A percentile compares a stretch with the other conserved stretches of the same genome.
phyloP scores from a whole-genome alignment of 768 basidiomycete genomes.

The Suillus tomentosus region DNA sequence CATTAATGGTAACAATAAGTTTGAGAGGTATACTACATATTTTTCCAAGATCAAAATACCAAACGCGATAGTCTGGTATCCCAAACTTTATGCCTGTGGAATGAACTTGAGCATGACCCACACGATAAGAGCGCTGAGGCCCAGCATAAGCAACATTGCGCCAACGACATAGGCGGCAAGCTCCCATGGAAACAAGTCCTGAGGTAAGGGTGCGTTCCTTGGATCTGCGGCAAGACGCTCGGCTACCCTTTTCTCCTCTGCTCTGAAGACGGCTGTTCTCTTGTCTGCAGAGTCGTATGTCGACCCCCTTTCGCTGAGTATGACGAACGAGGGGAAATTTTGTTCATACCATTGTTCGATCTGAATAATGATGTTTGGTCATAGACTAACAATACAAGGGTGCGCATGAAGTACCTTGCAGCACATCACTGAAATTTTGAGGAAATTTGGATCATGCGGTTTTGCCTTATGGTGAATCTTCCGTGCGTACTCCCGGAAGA shows the following conservation, averaged over 20 bases:
- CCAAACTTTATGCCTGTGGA: background rate
- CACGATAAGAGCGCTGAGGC: conserved; percentile 24
- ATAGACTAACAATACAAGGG: conserved; percentile 1
- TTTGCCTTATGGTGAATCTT: conserved; percentile 80
- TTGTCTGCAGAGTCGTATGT: conserved; percentile 54
- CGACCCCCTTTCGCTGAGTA: conserved; percentile 24
- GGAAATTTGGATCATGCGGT: conserved; percentile 84
- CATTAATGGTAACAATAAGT: background rate
- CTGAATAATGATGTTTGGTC: conserved; percentile 32
- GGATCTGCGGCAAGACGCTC: conserved; percentile 25
- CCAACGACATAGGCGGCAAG: conserved; percentile 31
- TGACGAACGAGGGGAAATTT: conserved; percentile 90
- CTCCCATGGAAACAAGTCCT: conserved; percentile 31
- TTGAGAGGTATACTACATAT: background rate
- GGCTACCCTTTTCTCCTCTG: conserved; percentile 45
- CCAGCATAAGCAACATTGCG: conserved; percentile 29
- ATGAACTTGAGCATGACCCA: conserved; percentile 26
- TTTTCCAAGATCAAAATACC: background rate
- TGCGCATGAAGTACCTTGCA: conserved; percentile 59
- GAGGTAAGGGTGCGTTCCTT: conserved; percentile 6
- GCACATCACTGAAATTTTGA: conserved; percentile 80
- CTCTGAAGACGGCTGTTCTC: conserved; percentile 51
- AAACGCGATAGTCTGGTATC: background rate
- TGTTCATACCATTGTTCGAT: conserved; percentile 95
- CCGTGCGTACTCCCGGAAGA: conserved; percentile 82